phyloP scores from a whole-genome alignment of 495 filamentous ascomycete species.

The Trichoderma reesei region DNA sequence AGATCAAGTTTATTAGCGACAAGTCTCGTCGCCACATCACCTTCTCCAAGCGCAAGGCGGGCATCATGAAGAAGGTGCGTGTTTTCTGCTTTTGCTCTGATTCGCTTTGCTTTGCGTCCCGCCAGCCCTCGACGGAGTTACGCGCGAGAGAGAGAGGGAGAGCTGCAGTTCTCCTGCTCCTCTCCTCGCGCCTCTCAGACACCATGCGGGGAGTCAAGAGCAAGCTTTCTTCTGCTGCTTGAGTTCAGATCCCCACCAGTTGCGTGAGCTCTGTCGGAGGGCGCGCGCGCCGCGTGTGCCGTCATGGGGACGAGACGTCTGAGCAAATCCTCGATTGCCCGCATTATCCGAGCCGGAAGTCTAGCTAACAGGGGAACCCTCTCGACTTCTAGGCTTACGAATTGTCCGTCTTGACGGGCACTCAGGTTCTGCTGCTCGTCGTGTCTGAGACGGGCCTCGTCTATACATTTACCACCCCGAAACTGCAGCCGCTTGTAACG shows the following conservation, averaged over 20 bases:
- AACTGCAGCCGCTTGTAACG: constrained; percentile 96
- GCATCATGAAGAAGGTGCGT: constrained; percentile 99
- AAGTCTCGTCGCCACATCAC: constrained; percentile 99
- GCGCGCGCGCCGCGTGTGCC: background rate
- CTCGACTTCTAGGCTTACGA: constrained; percentile 69
- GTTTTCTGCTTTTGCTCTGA: background rate
- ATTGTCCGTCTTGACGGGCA: constrained; percentile 93
- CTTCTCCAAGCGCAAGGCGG: constrained; percentile 99
- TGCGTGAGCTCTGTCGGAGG: too few species aligned
- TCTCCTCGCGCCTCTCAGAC: too few species aligned
- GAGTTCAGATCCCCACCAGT: too few species aligned
- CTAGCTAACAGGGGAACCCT: background rate
- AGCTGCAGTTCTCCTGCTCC: too few species aligned
- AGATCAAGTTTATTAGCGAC: constrained; percentile 99
- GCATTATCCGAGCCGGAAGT: background rate
- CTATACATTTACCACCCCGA: constrained; percentile 98
- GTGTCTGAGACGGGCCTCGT: constrained; percentile 98
- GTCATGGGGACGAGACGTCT: background rate
- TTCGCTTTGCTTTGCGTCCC: background rate
- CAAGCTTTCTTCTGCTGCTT: background rate
- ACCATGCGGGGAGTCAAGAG: too few species aligned
- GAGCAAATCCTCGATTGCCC: constrained; percentile 18
- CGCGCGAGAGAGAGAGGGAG: too few species aligned
- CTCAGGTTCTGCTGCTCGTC: constrained; percentile 92
- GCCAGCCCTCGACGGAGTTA: background rate